A percentile compares a stretch with the other conserved stretches of the same genome.
phyloP scores from a whole-genome alignment of 129 eudicot genomes.

The Tanacetum coccineum region DNA sequence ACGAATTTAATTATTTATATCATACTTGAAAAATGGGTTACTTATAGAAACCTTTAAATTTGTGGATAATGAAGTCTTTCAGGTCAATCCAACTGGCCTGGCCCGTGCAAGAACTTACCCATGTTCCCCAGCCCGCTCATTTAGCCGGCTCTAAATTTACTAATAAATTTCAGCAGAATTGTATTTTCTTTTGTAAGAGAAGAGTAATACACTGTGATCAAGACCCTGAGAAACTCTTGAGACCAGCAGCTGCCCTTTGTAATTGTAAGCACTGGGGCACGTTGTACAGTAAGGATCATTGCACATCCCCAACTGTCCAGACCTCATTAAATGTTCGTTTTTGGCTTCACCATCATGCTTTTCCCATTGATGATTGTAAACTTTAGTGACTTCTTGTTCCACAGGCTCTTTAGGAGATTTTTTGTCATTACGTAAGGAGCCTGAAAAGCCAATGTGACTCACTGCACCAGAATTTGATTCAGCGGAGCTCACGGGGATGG shows the following conservation, averaged over 20 bases:
- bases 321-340: slow-evolving; percentile 58
- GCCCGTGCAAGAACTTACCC: not conserved
- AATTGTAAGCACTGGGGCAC: slow-evolving; percentile 55
- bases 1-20: too few relatives aligned
- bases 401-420: slow-evolving; percentile 27
- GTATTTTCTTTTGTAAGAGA: not conserved
- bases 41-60: too few relatives aligned
- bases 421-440: slow-evolving; percentile 45
- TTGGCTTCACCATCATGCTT: slow-evolving; percentile 24
- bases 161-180: slow-evolving; percentile 6
- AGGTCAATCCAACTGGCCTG: not conserved
- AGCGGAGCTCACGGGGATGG: slow-evolving; percentile 41
- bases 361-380: slow-evolving; percentile 21
- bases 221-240: slow-evolving; percentile 25
- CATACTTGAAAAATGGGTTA: too few relatives aligned
- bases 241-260: slow-evolving; percentile 28
- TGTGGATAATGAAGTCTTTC: too few relatives aligned
- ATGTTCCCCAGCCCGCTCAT: not conserved
- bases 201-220: slow-evolving; percentile 47
- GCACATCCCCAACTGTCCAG: slow-evolving; percentile 80
- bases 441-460: slow-evolving; percentile 38
- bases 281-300: slow-evolving; percentile 82
- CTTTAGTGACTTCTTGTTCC: slow-evolving; percentile 30
- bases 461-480: slow-evolving; percentile 32
- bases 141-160: not conserved